Evolutionary conservation across 208 protist genomes (phyloP), one percentile per base, ranked within the genome.

Genomic region (Wallacemonas collosoma): DNA sequence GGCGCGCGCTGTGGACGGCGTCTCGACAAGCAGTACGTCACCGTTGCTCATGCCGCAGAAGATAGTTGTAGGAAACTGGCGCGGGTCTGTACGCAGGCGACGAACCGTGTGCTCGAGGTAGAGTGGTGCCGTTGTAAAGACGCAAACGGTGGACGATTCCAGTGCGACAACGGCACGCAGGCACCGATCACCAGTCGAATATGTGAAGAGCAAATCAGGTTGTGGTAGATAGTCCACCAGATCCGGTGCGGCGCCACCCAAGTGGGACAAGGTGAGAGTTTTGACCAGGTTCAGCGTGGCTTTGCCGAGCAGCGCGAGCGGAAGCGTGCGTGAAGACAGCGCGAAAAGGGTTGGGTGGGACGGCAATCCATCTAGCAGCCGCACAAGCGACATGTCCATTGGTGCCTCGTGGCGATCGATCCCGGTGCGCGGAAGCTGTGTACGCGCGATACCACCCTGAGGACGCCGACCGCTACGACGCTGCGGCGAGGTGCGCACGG

Each of bases 11-110:
- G 35, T n/a, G 11, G 38, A 3, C 40, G 87, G 89, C n/a, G 83
- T 75, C 14, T 76, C 70, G 40, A 89, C 63, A 47, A 80, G 80
- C 12, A 82, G 40, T 9, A 95, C 61, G 43, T 80, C 65, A 6
- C 90, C 90, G 56, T 85, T 64, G 54, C 82, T 93, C 43, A 80
- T 76, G 50, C 73, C 76, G 12, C 80, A 73, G 53, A 95, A 93
- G 38, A 95, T 63, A 8, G 80, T 88, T 44, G 78, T 78, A 0
- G 90, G 85, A 14, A 84, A 87, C 11, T 54, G 58, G 0, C 15
- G 43, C 55, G 81, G 77, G 56, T 76, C 62, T 36, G 45, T 75
- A 8, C 81, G 71, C 53, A 92, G 67, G 15, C 80, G 56, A 1
- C 80, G 82, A 40, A 91, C 76, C 6, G 60, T 65, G 60, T 65